Conservation (phyloP, 2,329 filamentous ascomycete genomes). For the Penicillium sp. region DNA sequence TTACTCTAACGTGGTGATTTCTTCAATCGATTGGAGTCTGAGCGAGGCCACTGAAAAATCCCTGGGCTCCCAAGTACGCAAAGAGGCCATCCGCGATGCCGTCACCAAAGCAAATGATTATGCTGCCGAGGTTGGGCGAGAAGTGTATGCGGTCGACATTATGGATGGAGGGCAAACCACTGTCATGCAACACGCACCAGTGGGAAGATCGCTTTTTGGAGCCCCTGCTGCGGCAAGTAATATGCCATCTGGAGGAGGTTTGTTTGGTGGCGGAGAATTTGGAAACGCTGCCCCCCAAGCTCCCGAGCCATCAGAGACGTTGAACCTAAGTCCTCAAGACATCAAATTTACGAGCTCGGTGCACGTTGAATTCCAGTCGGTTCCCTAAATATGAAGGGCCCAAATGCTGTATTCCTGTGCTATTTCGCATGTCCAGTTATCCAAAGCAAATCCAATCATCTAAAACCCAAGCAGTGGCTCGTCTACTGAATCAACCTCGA, state of each 20-base stretch:
- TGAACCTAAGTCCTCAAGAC: slow-evolving; percentile 18
- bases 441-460: too few relatives aligned
- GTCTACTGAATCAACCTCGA: slow-evolving; percentile 49
- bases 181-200: neutral
- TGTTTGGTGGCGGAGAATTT: neutral
- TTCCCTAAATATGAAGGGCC: neutral
- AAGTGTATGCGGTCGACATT: slow-evolving; percentile 22
- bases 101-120: slow-evolving; percentile 29
- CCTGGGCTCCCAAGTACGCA: slow-evolving; percentile 25
- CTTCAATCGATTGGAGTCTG: slow-evolving; percentile 29
- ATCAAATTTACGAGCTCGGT: slow-evolving; percentile 13
- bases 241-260: neutral
- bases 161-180: slow-evolving; percentile 2
- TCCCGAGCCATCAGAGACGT: neutral
- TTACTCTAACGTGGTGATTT: slow-evolving; percentile 26
- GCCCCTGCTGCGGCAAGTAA: neutral
- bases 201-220: neutral
- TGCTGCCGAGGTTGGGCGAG: slow-evolving; percentile 23
- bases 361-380: slow-evolving; percentile 10
- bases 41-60: slow-evolving; percentile 24
- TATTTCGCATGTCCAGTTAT: too few relatives aligned
- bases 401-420: too few relatives aligned
- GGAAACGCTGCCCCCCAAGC: neutral
- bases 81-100: slow-evolving; percentile 29
- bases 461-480: slow-evolving; percentile 29